Evolutionary conservation across 1,284 basidiomycete genomes (phyloP), one percentile per base, ranked within the genome.

Genomic region (Sporisorium iseilematis-ciliati): DNA sequence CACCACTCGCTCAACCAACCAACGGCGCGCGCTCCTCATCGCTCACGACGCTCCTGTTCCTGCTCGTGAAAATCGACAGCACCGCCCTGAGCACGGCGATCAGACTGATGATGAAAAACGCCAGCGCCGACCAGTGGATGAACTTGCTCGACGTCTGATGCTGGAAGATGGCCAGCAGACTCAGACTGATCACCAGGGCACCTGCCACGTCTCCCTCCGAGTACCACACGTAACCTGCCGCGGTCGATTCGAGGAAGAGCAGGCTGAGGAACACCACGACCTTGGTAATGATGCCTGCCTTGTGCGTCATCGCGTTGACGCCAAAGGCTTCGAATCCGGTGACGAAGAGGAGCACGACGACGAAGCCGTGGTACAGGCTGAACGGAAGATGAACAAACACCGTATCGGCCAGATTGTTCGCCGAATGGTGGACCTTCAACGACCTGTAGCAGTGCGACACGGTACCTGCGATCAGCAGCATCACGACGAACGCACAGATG

Each of bases 201-300:
- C 92, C 94, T 8, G 93, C 93, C 46, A 97, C 89, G 81, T 97
- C 95, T 72, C 95, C 95, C 85, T 97, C 94, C 2, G 90, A 88
- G 16, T 91, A 91, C 49, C 92, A 92, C 2, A 80, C 93, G 85
- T 97, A 97, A 1, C 93, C 92, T 7, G 92, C 93, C 0, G 93
- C 92, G 12, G 95, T 97, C 21, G 90, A 92, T 86, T 96, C 94
- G 73, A 97, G 91, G 91, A 97, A 96, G 88, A 97, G 91, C 89
- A 93, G 86, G 72, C 90, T 92, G 49, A 97, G 90, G 90, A 97
- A 96, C 65, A 95, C 94, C 77, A 95, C 93, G 79, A 94, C 90
- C 85, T 96, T 95, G 84, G 94, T 96, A 90, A 93, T 93, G 65
- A 95, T 87, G 26, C 94, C 94, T 1, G 93, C 91, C 45, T 86